A percentile compares a stretch with the other conserved stretches of the same genome.
Evolutionary conservation across 805 yeast species (phyloP).

Genomic region (Ogataea pilisensis): DNA sequence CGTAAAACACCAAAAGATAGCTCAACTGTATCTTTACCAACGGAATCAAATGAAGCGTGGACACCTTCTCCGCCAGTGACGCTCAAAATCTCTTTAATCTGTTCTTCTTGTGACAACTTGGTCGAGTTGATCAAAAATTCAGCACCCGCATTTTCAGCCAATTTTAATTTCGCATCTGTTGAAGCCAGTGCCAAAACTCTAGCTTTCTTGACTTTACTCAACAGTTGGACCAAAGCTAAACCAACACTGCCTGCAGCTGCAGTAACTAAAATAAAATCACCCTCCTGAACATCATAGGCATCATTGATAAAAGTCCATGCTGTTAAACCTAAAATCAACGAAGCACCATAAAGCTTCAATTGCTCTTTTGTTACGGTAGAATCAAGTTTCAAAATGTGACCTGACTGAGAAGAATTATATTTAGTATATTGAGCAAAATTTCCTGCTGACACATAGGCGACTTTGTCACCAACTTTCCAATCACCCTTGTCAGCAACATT

Average conservation of each 20-base stretch:
- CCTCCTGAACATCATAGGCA: conserved; percentile 61
- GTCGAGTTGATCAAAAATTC: conserved; percentile 56
- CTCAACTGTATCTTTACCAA: conserved; percentile 76
- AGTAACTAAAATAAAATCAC: conserved; percentile 71
- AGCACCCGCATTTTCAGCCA: conserved; percentile 74
- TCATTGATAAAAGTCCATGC: conserved; percentile 68
- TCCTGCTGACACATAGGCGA: conserved; percentile 48
- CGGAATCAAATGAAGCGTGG: conserved; percentile 63
- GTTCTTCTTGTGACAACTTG: conserved; percentile 42
- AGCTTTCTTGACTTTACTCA: conserved; percentile 56
- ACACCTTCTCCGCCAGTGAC: conserved; percentile 67
- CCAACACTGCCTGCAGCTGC: conserved; percentile 99
- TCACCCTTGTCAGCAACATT: conserved; percentile 39
- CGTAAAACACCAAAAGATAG: conserved; percentile 56
- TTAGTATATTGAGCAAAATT: conserved; percentile 77
- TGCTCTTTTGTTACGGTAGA: conserved; percentile 42
- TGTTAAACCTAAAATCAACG: conserved; percentile 71
- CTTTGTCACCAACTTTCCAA: conserved; percentile 64
- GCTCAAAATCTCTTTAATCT: conserved; percentile 50
- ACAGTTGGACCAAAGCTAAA: conserved; percentile 59
- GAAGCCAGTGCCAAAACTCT: conserved; percentile 85
- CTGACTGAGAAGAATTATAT: conserved; percentile 30
- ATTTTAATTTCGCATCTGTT: conserved; percentile 59
- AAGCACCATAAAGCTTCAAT: conserved; percentile 54
- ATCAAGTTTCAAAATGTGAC: conserved; percentile 44